Evolutionary conservation across 2,329 filamentous ascomycete genomes (phyloP), one percentile per base, ranked within the genome.

Genomic region (Pseudogymnoascus sp.): DNA sequence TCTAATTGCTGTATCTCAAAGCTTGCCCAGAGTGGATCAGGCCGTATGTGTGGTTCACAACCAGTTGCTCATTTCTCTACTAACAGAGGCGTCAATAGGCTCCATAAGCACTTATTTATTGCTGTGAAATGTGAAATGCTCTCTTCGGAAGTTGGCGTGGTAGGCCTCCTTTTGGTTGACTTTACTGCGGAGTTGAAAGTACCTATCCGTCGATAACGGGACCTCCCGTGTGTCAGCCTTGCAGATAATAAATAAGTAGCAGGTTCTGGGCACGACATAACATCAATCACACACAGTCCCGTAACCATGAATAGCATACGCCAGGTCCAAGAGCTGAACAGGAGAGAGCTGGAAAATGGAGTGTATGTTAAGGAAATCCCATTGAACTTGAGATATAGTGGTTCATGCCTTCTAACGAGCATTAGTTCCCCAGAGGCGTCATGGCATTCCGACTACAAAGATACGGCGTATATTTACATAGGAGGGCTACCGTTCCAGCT

Each of bases 381-480:
- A 21, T 21, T 34, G 51, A 16, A 40, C 47, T 14, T 21, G 2
- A 42, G 42, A 42, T 62, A 47, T 29, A 45, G 40, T 39, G n/a
- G 63, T 40, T 60, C 7, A 64, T 36, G 45, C 62, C 54, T 63
- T 51, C 61, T 65, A 64, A 66, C 64, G 65, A 60, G 62, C 23
- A 61, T 42, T 71, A 93, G 91, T 69, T 83, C 88, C 2, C 88
- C 93, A 45, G 87, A 92, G 77, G 93, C 89, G 67, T 97, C 93
- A 64, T 97, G 93, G 93, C 93, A 97, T 75, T 88, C 89, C 75
- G 96, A 99, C 79, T 99, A 97, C 78, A 90, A 91, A 77, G 95
- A 96, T 78, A 97, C 95, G 1, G 96, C 95, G 65, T 99, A 93
- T 76, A 80, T 99, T 74, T 96, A 97, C 80, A 93, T 99, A 69